These are phyloP conservation scores for Friedmanniomyces simplex DNA, from an alignment of 495 filamentous ascomycete species.

Conservation along the genomic window DNA sequence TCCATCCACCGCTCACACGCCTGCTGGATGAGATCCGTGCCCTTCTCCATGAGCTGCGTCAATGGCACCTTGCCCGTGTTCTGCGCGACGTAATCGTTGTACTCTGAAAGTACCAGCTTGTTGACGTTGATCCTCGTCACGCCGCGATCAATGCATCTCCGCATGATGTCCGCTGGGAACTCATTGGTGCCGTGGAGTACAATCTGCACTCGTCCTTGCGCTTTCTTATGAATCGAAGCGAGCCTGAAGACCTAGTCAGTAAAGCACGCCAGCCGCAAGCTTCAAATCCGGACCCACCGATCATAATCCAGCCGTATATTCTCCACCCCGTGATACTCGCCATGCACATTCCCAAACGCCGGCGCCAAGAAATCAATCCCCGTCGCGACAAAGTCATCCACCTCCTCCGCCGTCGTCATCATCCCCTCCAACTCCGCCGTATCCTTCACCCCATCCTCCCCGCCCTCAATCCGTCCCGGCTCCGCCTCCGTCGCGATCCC, in stretches of 20 bases:
- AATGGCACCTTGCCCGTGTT: slow-evolving; percentile 54
- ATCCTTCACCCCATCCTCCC: slow-evolving; percentile 73
- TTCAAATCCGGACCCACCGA: background rate
- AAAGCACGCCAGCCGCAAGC: too few relatives aligned
- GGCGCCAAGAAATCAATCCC: slow-evolving; percentile 82
- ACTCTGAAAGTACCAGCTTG: slow-evolving; percentile 66
- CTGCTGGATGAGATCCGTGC: slow-evolving; percentile 62
- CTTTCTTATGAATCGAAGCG: slow-evolving; percentile 49
- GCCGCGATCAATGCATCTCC: slow-evolving; percentile 56
- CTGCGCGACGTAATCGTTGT: slow-evolving; percentile 53
- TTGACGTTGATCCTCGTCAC: slow-evolving; percentile 77
- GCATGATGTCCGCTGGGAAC: slow-evolving; percentile 48
- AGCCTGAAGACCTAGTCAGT: slow-evolving; percentile 27
- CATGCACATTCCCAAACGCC: slow-evolving; percentile 80
- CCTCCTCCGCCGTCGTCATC: slow-evolving; percentile 67
- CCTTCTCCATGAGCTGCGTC: slow-evolving; percentile 61
- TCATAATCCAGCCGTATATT: slow-evolving; percentile 43
- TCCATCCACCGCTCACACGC: slow-evolving; percentile 67
- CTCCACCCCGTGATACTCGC: slow-evolving; percentile 50
- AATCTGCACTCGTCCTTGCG: slow-evolving; percentile 51
- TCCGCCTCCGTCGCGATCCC: slow-evolving; percentile 74
- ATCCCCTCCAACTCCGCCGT: slow-evolving; percentile 63
- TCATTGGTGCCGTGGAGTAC: slow-evolving; percentile 70
- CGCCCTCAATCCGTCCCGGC: slow-evolving; percentile 72
- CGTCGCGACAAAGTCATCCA: slow-evolving; percentile 62